phyloP scores from a whole-genome alignment of 768 basidiomycete genomes.

The Agaricus blazei region DNA sequence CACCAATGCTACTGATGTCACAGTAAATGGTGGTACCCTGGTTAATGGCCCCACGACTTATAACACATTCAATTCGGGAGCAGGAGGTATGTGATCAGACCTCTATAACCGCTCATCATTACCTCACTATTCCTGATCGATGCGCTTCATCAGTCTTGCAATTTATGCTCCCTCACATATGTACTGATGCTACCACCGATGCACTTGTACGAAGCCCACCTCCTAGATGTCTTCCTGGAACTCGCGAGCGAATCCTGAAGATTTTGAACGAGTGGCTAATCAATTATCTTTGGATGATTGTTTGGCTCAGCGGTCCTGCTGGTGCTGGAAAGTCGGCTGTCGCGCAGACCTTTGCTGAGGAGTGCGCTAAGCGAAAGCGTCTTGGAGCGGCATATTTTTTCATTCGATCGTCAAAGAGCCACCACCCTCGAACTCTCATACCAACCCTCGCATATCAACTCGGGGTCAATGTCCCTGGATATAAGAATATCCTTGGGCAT shows the following conservation, averaged over 20 bases:
- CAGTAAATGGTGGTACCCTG: too few relatives aligned
- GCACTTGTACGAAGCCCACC: not conserved
- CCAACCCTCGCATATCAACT: conserved; percentile 9
- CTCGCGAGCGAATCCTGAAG: not conserved
- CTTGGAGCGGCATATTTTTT: conserved; percentile 10
- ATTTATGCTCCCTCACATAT: not conserved
- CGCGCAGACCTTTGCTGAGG: conserved; percentile 5
- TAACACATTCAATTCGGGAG: too few relatives aligned
- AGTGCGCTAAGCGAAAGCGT: not conserved
- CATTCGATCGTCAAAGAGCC: not conserved
- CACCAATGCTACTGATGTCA: too few relatives aligned
- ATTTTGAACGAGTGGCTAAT: not conserved
- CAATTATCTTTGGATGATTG: not conserved
- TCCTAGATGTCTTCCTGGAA: not conserved
- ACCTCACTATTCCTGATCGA: not conserved
- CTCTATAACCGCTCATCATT: too few relatives aligned
- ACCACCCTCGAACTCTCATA: not conserved
- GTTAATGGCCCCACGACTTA: too few relatives aligned
- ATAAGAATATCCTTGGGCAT: not conserved
- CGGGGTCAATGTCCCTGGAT: not conserved
- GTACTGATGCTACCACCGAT: not conserved
- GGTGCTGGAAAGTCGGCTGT: conserved; percentile 11
- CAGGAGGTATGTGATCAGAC: too few relatives aligned
- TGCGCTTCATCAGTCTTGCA: not conserved
- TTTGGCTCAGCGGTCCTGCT: conserved; percentile 8